Base-by-base conservation (phyloP, 2,329 filamentous ascomycete genomes). In the Arachnomyces sp. region DNA sequence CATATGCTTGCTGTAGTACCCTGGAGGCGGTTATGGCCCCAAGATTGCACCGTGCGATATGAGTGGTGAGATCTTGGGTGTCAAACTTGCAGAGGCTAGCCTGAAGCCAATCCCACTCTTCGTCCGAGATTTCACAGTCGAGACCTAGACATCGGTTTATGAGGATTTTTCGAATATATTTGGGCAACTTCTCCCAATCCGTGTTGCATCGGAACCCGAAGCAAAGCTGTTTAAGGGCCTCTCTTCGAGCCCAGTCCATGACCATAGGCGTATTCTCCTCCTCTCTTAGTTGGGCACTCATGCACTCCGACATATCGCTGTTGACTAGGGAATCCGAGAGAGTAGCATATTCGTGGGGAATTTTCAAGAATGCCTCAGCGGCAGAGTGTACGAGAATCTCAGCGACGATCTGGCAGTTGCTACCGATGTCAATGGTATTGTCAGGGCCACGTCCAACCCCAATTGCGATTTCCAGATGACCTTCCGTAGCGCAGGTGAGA, bases 121-220 rank as follows among this genome's bases (percentile, higher is more conserved):
- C 54, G 9, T 63, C 61, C 0, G 64, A 61, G n/a, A 72, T 53
- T 15, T 54, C 50, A 34, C 59, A 62, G 7, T 60, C 55, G 18
- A 63, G 57, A 5, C 70, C 70, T 14, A 67, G 51, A 43, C 67
- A 72, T 40, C 71, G 63, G 35, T 59, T 55, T 2, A 75, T 52
- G 14, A 75, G 56, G 5, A 68, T 50, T n/a, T 57, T 54, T 33
- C 73, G 61, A 40, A 74, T 64, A 6, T 65, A 58, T 12, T 61
- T 50, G 2, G 72, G 69, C 8, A 76, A 53, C 16, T 50, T 56
- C 29, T 76, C 72, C 73, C 73, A 76, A 20, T 72, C 60, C 7
- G 61, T 63, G 39, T 76, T 71, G 35, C 61, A 63, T 31, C 74
- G 63, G 20, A 72, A 63, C 0, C 71, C 70, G 16, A 76, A 53